Conservation (phyloP, 257 asterid species). For the Mitragyna speciosa region DNA sequence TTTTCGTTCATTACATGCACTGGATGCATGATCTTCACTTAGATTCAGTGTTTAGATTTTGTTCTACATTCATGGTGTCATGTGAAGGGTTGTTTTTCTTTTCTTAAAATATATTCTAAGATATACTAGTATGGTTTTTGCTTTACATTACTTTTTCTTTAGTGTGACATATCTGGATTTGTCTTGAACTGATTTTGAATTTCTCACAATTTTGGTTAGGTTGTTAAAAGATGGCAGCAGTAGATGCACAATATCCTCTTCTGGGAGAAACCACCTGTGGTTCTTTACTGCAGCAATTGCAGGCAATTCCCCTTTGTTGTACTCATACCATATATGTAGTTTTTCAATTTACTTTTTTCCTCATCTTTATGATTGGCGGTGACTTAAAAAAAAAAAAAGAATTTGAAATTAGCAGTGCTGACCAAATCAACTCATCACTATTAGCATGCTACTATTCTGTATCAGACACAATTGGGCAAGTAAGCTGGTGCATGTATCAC, state of each 20-base stretch:
- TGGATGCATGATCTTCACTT: neutral
- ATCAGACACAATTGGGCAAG: neutral
- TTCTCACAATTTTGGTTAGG: slow-evolving; percentile 13
- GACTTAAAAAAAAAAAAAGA: no score
- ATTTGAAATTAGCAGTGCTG: neutral
- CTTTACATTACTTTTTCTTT: neutral
- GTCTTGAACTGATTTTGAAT: neutral
- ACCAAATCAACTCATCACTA: neutral
- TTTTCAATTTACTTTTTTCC: neutral
- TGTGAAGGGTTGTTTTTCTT: neutral
- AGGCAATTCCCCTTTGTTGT: slow-evolving; percentile 40
- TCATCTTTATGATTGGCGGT: neutral
- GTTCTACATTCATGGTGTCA: neutral
- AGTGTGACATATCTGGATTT: neutral
- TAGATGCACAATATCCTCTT: slow-evolving; percentile 55
- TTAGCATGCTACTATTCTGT: neutral
- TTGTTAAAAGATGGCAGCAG: slow-evolving; percentile 59
- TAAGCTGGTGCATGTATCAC: neutral
- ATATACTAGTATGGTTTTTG: neutral
- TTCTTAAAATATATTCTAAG: neutral
- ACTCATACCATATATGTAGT: neutral
- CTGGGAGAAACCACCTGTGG: slow-evolving; percentile 70
- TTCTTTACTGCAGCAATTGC: slow-evolving; percentile 78
- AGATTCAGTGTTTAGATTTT: neutral
- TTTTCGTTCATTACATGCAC: no score